Base-by-base conservation (phyloP, 306 rosid genomes). In the Dryas drummondii region DNA sequence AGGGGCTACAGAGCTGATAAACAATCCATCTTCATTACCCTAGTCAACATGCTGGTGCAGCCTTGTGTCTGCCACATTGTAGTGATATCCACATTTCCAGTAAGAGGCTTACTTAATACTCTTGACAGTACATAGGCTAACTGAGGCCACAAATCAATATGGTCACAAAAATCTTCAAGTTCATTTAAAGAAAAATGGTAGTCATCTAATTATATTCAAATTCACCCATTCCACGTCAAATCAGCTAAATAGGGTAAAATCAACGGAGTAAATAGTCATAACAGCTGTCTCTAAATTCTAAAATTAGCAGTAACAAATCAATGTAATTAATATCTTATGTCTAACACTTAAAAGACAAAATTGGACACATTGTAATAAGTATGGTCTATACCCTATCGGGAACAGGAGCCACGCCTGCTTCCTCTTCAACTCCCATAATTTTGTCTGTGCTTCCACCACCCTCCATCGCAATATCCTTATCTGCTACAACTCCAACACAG, bases 1-100 rank as follows among this genome's bases (percentile, higher is more conserved):
- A 46, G 97, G 86, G 64, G 97, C 98, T 62, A 93, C 98, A 68
- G 87, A 89, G 86, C 97, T 93, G 83, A 93, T 93, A 71, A 84
- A 86, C 73, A 93, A 78, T 63, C 98, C 98, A 81, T 93, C 97
- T 85, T 90, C 98, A 72, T 88, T 93, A 70, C 98, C 98, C 89
- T 93, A 90, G 75, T 93, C 97, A 27, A 93, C 91, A 77, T 93
- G 98, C 83, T 93, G 98, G 55, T 75, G 85, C 75, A 93, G 86
- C 89, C 98, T 93, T 22, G 85, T 58, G 76, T 93, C 98, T 1
- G 98, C 91, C 59, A 93, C 98, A 78, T 93, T 93, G 80, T 93
- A 91, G 85, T 93, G 98, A 84, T 93, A 93, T 79, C 98, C 90
- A 79, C 70, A 85, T 69, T 22, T 73, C 75, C 71, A 53, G 61